Conservation (phyloP, 139 green algal species). For the Chlamydomonas schloesseri region DNA sequence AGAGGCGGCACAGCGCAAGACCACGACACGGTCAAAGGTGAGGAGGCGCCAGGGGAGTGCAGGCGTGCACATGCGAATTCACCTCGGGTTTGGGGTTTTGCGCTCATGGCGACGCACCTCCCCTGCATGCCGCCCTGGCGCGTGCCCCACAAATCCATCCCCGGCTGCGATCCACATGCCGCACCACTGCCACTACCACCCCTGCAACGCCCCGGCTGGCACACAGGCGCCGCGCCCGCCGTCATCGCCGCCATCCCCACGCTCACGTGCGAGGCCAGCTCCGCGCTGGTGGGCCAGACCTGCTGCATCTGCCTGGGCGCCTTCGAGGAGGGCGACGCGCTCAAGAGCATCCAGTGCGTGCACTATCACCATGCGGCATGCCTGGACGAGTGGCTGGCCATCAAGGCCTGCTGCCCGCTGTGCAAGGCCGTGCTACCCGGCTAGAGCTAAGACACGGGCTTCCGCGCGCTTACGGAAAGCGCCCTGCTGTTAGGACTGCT, state of each 20-base stretch:
- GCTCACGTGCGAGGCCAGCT: not conserved
- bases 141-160: no score
- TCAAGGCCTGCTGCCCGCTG: conserved; percentile 46
- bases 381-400: conserved; percentile 60
- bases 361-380: conserved; percentile 55
- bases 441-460: no score
- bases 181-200: no score
- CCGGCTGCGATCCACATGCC: no score
- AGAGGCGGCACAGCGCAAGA: not conserved
- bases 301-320: conserved; percentile 58
- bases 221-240: not conserved
- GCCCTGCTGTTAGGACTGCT: no score
- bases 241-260: not conserved
- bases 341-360: conserved; percentile 51
- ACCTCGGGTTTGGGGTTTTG: no score
- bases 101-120: no score
- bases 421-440: conserved; percentile 34
- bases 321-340: conserved; percentile 38
- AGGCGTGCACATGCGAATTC: no score
- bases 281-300: conserved; percentile 9
- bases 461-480: no score
- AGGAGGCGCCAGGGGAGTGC: not conserved
- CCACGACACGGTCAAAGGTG: not conserved
- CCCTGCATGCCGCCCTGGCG: no score
- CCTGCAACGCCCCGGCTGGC: no score